Percentiles rank a stretch among this genome's conserved stretches.
These are phyloP conservation scores for Solanum piurae DNA, from an alignment of 257 asterid genomes.

Conservation along the genomic window DNA sequence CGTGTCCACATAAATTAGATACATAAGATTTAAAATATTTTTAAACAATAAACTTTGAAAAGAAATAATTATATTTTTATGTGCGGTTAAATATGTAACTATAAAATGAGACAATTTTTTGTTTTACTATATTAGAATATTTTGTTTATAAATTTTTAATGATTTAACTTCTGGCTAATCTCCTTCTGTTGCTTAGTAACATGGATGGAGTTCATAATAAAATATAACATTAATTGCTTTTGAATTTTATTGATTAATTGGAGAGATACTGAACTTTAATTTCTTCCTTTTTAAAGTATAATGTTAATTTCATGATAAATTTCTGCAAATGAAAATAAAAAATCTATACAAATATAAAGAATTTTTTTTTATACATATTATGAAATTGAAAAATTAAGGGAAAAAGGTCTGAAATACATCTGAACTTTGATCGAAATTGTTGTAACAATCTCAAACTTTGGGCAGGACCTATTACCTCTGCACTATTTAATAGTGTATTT, in stretches of 20 bases:
- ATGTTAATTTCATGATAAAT: background rate
- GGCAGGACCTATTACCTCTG: accelerated
- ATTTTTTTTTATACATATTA: too few species aligned
- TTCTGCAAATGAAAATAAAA: background rate
- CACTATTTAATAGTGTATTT: too few species aligned
- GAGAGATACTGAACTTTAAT: background rate
- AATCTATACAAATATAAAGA: too few species aligned
- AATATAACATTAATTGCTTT: background rate
- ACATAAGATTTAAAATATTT: too few species aligned
- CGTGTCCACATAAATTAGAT: too few species aligned
- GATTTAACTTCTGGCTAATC: background rate
- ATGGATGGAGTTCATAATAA: background rate
- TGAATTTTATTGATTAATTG: background rate
- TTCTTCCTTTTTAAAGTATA: background rate
- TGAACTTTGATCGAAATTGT: too few species aligned
- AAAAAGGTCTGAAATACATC: too few species aligned
- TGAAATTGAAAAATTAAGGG: too few species aligned
- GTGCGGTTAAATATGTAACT: background rate
- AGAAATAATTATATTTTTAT: too few species aligned
- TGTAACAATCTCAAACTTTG: too few species aligned
- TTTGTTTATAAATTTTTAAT: too few species aligned
- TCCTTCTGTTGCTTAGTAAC: background rate
- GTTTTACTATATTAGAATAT: too few species aligned
- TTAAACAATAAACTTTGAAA: background rate
- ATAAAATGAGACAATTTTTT: background rate